phyloP scores from a whole-genome alignment of 805 yeast genomes.

The Hanseniaspora mollemarum region DNA sequence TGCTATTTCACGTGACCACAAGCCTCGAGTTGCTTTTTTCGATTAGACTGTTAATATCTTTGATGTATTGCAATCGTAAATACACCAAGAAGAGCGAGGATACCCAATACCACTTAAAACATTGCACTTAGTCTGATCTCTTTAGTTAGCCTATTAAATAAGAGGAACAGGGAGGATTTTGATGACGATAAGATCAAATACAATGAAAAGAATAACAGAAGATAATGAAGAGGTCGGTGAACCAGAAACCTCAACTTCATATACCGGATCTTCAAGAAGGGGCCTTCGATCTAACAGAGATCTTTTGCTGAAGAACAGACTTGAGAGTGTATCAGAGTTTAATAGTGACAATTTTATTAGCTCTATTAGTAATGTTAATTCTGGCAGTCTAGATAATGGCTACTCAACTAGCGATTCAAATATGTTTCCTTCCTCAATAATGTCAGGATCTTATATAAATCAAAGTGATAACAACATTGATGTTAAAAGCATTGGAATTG shows the following conservation, averaged over 20 bases:
- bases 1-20: no score
- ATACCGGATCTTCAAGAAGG: not conserved
- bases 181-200: no score
- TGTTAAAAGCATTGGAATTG: slow-evolving; percentile 9
- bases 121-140: no score
- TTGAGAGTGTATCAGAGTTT: not conserved
- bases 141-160: no score
- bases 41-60: no score
- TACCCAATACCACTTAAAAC: no score
- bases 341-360: not conserved
- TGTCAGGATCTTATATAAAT: not conserved
- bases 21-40: no score
- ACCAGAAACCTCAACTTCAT: not conserved
- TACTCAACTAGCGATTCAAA: not conserved
- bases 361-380: not conserved
- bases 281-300: slow-evolving; percentile 13
- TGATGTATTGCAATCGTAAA: no score
- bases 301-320: slow-evolving; percentile 4
- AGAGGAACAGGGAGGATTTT: no score
- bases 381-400: not conserved
- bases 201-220: not conserved
- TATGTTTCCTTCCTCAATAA: not conserved
- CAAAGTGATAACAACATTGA: not conserved
- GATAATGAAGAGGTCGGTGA: not conserved
- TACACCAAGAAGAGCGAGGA: no score